Evolutionary conservation across 768 basidiomycete species (phyloP).

Genomic region (Russula olivacea): DNA sequence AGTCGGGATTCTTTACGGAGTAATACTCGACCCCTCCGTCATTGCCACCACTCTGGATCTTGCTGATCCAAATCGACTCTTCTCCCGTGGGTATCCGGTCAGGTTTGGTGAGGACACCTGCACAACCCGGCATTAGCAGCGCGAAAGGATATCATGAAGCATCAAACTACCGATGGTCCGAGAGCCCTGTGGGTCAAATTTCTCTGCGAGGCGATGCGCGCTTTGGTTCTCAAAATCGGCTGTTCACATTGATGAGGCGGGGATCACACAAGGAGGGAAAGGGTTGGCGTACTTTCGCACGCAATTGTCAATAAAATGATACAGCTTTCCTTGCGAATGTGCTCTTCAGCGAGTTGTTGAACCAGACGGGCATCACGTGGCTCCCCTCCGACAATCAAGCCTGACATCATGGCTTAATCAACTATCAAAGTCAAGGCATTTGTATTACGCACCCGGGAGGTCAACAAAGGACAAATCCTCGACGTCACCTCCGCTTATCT

Average conservation of each 20-base stretch:
- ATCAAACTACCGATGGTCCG: conserved; percentile 58
- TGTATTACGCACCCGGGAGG: conserved; percentile 33
- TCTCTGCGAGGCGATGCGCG: conserved; percentile 58
- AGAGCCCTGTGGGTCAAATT: conserved; percentile 53
- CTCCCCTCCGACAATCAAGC: conserved; percentile 53
- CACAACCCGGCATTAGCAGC: neutral
- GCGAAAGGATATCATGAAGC: neutral
- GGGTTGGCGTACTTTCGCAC: conserved; percentile 50
- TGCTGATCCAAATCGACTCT: conserved; percentile 13
- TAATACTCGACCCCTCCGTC: conserved; percentile 13
- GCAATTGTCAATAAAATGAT: conserved; percentile 55
- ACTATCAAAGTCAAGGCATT: neutral
- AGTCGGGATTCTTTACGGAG: conserved; percentile 24
- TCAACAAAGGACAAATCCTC: conserved; percentile 40
- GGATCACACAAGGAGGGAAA: neutral
- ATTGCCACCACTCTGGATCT: conserved; percentile 1
- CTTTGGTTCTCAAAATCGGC: conserved; percentile 81
- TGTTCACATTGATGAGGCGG: conserved; percentile 28
- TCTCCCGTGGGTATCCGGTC: conserved; percentile 20
- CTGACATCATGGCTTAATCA: conserved; percentile 28
- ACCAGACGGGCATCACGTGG: conserved; percentile 57
- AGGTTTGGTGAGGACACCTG: conserved; percentile 19
- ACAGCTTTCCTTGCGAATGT: conserved; percentile 58
- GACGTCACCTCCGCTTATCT: conserved; percentile 36
- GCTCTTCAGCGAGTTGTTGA: conserved; percentile 48